A percentile compares a stretch with the other conserved stretches of the same genome.
These are phyloP conservation scores for Linnemannia elongata DNA, from an alignment of 192 early-diverging fungal species.

Conservation along the genomic window DNA sequence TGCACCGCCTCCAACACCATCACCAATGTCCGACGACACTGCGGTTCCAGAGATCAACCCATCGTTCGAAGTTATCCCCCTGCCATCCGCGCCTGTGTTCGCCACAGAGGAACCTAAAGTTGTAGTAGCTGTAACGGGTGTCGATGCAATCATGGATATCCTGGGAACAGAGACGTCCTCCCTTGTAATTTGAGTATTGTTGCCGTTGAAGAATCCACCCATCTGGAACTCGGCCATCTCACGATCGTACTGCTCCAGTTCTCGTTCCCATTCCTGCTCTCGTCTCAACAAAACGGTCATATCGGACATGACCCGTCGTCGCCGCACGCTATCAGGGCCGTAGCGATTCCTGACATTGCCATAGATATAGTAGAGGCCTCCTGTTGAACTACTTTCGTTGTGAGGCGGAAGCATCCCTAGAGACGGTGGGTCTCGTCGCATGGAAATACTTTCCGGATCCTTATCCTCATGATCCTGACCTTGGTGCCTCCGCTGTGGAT, in stretches of 20 bases:
- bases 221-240: slow-evolving; percentile 8
- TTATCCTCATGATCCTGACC: slow-evolving; percentile 34
- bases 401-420: slow-evolving; percentile 22
- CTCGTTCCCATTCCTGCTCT: slow-evolving; percentile 50
- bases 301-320: slow-evolving; percentile 41
- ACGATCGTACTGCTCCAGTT: slow-evolving; percentile 19
- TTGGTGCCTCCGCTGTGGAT: slow-evolving; percentile 7
- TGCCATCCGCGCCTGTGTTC: not conserved
- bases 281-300: slow-evolving; percentile 34
- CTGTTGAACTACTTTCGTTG: not conserved
- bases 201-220: not conserved
- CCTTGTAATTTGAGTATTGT: not conserved
- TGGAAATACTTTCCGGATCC: slow-evolving; percentile 16
- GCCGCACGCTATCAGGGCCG: slow-evolving; percentile 15
- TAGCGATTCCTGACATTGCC: slow-evolving; percentile 37
- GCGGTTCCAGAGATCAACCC: not conserved
- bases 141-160: not conserved
- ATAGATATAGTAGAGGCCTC: slow-evolving; percentile 33
- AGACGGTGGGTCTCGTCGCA: slow-evolving; percentile 3
- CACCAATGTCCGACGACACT: not conserved
- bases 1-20: not conserved
- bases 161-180: not conserved
- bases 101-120: not conserved
- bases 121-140: not conserved
- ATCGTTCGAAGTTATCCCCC: not conserved